Evolutionary conservation across 345 rosid species (phyloP), one percentile per base, ranked within the genome.

Genomic region (Melastoma malabathricum): DNA sequence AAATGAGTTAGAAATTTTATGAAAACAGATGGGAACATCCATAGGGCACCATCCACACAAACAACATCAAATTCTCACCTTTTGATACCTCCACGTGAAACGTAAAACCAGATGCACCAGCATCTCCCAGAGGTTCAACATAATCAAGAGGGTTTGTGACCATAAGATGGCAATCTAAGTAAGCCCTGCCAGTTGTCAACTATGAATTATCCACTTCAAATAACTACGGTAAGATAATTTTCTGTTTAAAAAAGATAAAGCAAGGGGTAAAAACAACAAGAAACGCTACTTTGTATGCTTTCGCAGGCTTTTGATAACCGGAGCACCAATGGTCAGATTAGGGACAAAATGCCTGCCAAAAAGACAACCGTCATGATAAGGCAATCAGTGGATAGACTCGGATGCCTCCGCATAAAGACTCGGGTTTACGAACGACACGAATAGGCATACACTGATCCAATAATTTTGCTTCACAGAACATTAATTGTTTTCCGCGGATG

Each of bases 51-150:
- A 15, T 20, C 44, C 34, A n/a, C 17, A 5, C 25, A 55, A 18
- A 25, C 12, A 4, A 23, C 22, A 50, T 18, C 13, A 38, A n/a
- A 8, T 7, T 63, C 51, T 69, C 44, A 80, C 98, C 94, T 81
- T 62, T 75, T 54, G 96, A 75, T 43, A 60, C 84, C 68, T 90
- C 96, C 48, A 90, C 68, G 45, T 90, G 98, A 78, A 90, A 90
- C 18, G 98, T 90, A 68, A 90, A 86, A 55, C 96, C 86, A 18
- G 98, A 86, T n/a, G 96, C 98, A 34, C 96, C 96, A 46, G 96
- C 89, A 55, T 83, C 77, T 31, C 72, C 78, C 53, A 89, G 59
- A 27, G 75, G 77, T 60, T 89, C 81, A 19, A 89, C 73, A 60
- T 89, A 89, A 75, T 89, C 97, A 57, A 83, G 65, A 4, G 97